These are phyloP conservation scores for Rhizomucor miehei DNA, from an alignment of 371 early-diverging fungal genomes.

Conservation along the genomic window DNA sequence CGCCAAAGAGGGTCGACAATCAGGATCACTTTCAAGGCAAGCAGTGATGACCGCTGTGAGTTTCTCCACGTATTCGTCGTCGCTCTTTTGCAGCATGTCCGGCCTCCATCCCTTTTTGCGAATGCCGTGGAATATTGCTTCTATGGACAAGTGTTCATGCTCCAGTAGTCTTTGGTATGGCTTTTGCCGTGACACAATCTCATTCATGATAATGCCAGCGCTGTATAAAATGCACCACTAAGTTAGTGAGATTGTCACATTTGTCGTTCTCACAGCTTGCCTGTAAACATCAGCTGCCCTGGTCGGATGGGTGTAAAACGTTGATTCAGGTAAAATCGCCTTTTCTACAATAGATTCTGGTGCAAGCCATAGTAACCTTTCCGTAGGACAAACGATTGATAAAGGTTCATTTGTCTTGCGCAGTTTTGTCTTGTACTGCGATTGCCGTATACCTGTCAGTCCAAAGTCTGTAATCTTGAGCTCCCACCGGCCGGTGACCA, in stretches of 20 bases:
- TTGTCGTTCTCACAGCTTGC: no score
- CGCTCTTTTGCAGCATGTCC: slow-evolving; percentile 16
- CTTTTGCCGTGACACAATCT: slow-evolving; percentile 40
- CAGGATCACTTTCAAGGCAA: slow-evolving; percentile 31
- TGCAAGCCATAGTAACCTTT: slow-evolving; percentile 44
- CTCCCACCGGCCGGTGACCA: slow-evolving; percentile 52
- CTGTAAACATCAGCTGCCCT: slow-evolving; percentile 42
- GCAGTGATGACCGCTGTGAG: slow-evolving; percentile 35
- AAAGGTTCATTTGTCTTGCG: background rate
- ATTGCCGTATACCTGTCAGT: slow-evolving; percentile 23
- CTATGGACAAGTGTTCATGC: slow-evolving; percentile 8
- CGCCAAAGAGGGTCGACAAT: slow-evolving; percentile 31
- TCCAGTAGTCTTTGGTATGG: slow-evolving; percentile 28
- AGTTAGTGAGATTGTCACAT: no score
- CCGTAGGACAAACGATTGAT: slow-evolving; percentile 7
- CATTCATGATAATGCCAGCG: slow-evolving; percentile 48
- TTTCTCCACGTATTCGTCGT: slow-evolving; percentile 37
- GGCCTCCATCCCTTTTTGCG: slow-evolving; percentile 26
- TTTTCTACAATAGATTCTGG: slow-evolving; percentile 36
- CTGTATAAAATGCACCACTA: no score
- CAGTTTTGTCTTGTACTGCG: slow-evolving; percentile 22
- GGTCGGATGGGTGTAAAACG: slow-evolving; percentile 29
- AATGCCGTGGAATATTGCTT: slow-evolving; percentile 21
- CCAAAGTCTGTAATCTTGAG: slow-evolving; percentile 51
- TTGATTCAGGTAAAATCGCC: slow-evolving; percentile 13